Base-by-base conservation (phyloP, 2,329 filamentous ascomycete genomes). In the Samsoniella hepiali region DNA sequence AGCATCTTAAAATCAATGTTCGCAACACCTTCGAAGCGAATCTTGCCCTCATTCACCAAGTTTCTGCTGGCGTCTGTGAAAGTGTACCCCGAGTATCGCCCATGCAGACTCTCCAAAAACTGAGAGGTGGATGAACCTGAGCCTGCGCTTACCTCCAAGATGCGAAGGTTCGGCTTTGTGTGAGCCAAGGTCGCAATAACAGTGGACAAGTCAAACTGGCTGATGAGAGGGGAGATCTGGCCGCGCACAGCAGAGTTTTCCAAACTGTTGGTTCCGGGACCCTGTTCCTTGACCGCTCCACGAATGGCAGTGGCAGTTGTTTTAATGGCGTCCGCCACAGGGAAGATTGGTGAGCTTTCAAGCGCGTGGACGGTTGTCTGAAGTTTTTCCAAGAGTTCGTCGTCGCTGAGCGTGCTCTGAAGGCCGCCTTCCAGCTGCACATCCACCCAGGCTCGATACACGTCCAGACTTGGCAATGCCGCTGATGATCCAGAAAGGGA, bases 141-240 rank as follows among this genome's bases (percentile, higher is more conserved):
- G 31, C 50, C 50, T 53, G 29, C 50, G 15, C 31, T 27, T 3
- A 53, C 15, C 31, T 36, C 50, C 50, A 53, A 53, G 31, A 53
- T 53, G 50, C 50, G 50, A 36, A 53, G 50, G n/a, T 53, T 53
- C 50, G 50, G 50, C 8, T 53, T 53, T 53, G 50, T 53, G 31
- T 53, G 50, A 32, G 50, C 50, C 31, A 53, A 13, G 9, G 31
- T 36, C 31, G 50, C 31, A 53, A 53, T n/a, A 53, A 53, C 11
- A n/a, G 50, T 17, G 27, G 50, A 53, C 31, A 53, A 53, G 31
- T 53, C 50, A 53, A 53, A 53, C 17, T 53, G 50, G 27, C 50
- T 1, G 50, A 53, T 36, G 32, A 53, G 50, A 34, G 29, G 29
- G 11, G 50, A 32, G 15, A 53, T 22, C 31, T 53, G 49, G 49